Conservation (phyloP, 805 yeast genomes). For the Teunomyces pallodes region DNA sequence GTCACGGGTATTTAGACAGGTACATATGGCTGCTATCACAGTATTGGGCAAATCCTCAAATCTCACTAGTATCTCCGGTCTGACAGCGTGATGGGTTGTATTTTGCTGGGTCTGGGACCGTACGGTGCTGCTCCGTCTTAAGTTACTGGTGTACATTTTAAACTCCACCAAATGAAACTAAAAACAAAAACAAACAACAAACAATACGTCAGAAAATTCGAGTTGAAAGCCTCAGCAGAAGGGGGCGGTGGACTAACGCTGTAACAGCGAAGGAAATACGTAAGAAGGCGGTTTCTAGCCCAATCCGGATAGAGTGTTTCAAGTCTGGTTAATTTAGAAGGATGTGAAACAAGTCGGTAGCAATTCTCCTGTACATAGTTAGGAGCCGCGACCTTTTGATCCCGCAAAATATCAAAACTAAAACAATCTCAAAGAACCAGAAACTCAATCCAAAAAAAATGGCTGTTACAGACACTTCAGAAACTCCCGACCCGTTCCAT, state of each 20-base stretch:
- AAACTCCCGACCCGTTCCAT: conserved; percentile 41
- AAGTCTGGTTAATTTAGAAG: neutral
- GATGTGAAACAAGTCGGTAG: neutral
- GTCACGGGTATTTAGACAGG: conserved; percentile 17
- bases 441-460: neutral
- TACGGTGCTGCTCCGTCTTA: conserved; percentile 4
- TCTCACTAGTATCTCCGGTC: neutral
- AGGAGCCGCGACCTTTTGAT: neutral
- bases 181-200: neutral
- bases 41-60: conserved; percentile 21
- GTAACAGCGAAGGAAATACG: neutral
- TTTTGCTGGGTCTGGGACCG: conserved; percentile 2
- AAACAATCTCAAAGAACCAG: neutral
- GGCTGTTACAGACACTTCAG: conserved; percentile 1
- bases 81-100: neutral
- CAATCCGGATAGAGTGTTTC: neutral
- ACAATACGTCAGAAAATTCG: neutral
- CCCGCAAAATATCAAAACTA: neutral
- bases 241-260: neutral
- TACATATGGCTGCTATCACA: conserved; percentile 17
- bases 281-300: neutral
- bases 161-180: neutral
- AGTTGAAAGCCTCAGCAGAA: neutral
- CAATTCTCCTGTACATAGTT: neutral
- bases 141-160: neutral